Conservation (phyloP, 1,284 basidiomycete species). For the Lignosus rhinocerotis region DNA sequence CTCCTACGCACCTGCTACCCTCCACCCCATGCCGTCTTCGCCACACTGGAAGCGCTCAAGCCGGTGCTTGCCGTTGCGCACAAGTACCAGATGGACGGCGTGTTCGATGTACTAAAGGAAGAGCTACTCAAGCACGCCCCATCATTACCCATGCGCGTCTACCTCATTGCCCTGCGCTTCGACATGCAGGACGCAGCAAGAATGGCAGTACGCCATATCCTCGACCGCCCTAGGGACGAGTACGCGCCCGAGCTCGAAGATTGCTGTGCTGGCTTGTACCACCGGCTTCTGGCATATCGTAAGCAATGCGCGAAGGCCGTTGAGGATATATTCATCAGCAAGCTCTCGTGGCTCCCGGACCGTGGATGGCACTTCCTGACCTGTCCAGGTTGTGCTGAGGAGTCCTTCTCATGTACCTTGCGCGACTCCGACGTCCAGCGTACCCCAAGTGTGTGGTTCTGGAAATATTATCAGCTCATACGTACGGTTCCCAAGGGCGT, state of each 20-base stretch:
- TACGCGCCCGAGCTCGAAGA: background rate
- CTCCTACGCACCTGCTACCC: no score
- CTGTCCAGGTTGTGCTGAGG: background rate
- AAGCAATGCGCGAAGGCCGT: background rate
- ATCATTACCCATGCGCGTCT: slow-evolving; percentile 31
- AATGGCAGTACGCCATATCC: background rate
- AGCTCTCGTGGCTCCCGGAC: background rate
- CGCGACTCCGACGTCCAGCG: background rate
- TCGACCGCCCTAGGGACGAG: background rate
- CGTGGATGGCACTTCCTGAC: background rate
- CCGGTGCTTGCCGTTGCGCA: slow-evolving; percentile 9
- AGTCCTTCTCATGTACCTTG: background rate
- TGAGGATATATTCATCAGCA: background rate
- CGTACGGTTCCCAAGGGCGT: background rate
- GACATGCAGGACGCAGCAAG: background rate
- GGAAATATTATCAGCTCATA: background rate
- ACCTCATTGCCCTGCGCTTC: slow-evolving; percentile 30
- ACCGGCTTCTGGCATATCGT: background rate
- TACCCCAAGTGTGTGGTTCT: background rate
- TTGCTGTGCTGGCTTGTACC: background rate
- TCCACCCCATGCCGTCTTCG: background rate
- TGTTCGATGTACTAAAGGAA: slow-evolving; percentile 5
- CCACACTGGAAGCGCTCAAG: slow-evolving; percentile 4
- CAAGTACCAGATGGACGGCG: slow-evolving; percentile 16
- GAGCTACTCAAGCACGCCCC: background rate